Evolutionary conservation across 2,329 filamentous ascomycete species (phyloP).

Genomic region (Balansia obtecta): DNA sequence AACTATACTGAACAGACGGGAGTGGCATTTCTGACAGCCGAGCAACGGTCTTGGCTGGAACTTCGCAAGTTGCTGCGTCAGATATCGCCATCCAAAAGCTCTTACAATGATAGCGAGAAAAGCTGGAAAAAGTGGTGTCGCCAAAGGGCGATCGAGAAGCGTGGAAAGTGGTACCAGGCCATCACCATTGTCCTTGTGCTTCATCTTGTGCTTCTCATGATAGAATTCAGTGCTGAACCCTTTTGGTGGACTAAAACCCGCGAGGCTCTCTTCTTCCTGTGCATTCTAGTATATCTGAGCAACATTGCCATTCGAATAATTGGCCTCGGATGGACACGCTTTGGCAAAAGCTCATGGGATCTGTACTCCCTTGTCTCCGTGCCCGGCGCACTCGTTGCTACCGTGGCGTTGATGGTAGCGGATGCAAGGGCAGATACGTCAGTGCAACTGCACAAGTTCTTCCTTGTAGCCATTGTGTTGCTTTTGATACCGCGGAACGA

Average conservation of each 20-base stretch:
- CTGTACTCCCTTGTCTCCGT: slow-evolving; percentile 75
- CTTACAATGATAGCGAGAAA: slow-evolving; percentile 63
- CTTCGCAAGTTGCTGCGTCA: slow-evolving; percentile 82
- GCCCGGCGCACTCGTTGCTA: slow-evolving; percentile 63
- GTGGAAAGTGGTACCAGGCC: slow-evolving; percentile 76
- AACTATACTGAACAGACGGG: slow-evolving; percentile 99
- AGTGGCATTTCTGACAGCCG: slow-evolving; percentile 87
- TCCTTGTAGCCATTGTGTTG: slow-evolving; percentile 79
- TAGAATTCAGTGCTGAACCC: slow-evolving; percentile 75
- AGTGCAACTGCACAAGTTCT: slow-evolving; percentile 81
- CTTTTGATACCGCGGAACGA: slow-evolving; percentile 93
- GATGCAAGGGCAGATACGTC: slow-evolving; percentile 49
- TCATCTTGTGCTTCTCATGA: slow-evolving; percentile 70
- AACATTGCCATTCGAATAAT: slow-evolving; percentile 78
- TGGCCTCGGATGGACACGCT: slow-evolving; percentile 84
- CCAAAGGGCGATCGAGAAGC: slow-evolving; percentile 84
- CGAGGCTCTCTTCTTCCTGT: slow-evolving; percentile 65
- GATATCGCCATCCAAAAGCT: slow-evolving; percentile 88
- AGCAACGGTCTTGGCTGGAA: slow-evolving; percentile 95
- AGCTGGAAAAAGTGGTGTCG: slow-evolving; percentile 92
- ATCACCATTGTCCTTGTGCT: slow-evolving; percentile 71
- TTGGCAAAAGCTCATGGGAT: slow-evolving; percentile 90
- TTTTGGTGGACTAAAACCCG: slow-evolving; percentile 56
- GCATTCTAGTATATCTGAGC: slow-evolving; percentile 69
- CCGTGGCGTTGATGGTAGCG: slow-evolving; percentile 63